Conservation (phyloP, 768 basidiomycete species). For the Saitozyma podzolica region DNA sequence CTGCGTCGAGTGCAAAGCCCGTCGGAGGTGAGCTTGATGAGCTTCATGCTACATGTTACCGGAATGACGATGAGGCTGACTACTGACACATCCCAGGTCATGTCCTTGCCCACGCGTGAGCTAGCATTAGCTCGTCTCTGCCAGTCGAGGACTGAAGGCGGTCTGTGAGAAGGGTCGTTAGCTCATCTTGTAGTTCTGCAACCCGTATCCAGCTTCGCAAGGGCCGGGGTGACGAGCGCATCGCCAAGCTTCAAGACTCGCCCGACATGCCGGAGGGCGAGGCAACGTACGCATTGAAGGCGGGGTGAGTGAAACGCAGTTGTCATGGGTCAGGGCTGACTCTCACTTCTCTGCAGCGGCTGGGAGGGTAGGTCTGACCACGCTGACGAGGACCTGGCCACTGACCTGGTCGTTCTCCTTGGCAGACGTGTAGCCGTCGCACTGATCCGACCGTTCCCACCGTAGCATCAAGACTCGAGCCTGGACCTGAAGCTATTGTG, state of each 20-base stretch:
- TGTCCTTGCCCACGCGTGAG: slow-evolving; percentile 51
- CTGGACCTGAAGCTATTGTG: neutral
- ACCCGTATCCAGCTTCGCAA: slow-evolving; percentile 50
- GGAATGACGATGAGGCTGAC: slow-evolving; percentile 1
- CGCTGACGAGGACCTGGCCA: too few species aligned
- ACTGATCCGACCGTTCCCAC: too few species aligned
- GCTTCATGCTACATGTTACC: neutral
- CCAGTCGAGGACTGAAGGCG: neutral
- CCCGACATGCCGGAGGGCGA: slow-evolving; percentile 52
- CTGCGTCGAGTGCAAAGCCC: slow-evolving; percentile 86
- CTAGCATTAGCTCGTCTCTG: neutral
- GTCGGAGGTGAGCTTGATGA: slow-evolving; percentile 56
- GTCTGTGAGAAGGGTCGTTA: slow-evolving; percentile 1
- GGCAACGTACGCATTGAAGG: slow-evolving; percentile 43
- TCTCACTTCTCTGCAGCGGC: slow-evolving; percentile 1
- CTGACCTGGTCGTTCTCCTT: too few species aligned
- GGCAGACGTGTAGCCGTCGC: too few species aligned
- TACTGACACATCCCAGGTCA: slow-evolving; percentile 28
- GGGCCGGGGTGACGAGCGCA: slow-evolving; percentile 51
- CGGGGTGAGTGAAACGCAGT: slow-evolving; percentile 33
- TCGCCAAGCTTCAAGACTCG: slow-evolving; percentile 49
- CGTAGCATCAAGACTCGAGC: neutral
- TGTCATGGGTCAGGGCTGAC: neutral
- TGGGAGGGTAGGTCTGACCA: slow-evolving; percentile 8
- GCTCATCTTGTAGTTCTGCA: slow-evolving; percentile 35